Evolutionary conservation across 2,329 filamentous ascomycete genomes (phyloP).

Genomic region (Microdochium nivale): DNA sequence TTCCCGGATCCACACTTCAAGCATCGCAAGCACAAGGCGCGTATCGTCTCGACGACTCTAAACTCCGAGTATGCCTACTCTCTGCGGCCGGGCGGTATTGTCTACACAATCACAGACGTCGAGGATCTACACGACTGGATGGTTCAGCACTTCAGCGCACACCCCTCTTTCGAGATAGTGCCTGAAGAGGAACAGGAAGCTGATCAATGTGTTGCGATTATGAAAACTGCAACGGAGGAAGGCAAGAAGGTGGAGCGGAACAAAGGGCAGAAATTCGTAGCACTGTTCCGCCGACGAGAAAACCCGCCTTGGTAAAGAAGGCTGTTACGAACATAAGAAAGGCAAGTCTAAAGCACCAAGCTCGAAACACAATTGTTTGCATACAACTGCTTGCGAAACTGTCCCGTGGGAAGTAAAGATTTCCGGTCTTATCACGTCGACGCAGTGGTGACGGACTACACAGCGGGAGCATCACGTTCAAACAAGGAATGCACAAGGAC

Average conservation of each 20-base stretch:
- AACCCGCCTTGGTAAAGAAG: conserved; percentile 64
- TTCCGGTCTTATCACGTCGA: too few relatives aligned
- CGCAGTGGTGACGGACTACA: too few relatives aligned
- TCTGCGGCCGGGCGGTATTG: conserved; percentile 69
- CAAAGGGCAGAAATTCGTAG: conserved; percentile 83
- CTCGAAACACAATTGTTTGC: too few relatives aligned
- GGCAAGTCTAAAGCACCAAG: background rate
- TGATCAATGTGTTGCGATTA: conserved; percentile 64
- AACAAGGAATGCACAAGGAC: too few relatives aligned
- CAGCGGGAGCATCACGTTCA: too few relatives aligned
- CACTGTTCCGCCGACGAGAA: conserved; percentile 71
- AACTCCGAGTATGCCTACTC: conserved; percentile 92
- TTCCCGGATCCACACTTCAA: conserved; percentile 99
- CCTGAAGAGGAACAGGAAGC: conserved; percentile 55
- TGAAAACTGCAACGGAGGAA: conserved; percentile 85
- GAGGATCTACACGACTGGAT: conserved; percentile 93
- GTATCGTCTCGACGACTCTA: conserved; percentile 82
- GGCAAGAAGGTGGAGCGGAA: conserved; percentile 94
- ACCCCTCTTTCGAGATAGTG: conserved; percentile 72
- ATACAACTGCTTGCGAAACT: too few relatives aligned
- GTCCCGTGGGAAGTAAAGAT: too few relatives aligned
- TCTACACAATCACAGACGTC: conserved; percentile 97
- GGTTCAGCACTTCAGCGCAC: conserved; percentile 72
- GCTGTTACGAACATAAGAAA: background rate
- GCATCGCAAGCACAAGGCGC: conserved; percentile 89